A percentile compares a stretch with the other conserved stretches of the same genome.
Evolutionary conservation across 495 filamentous ascomycete genomes (phyloP).

Genomic region (Thermochaetoides thermophila): DNA sequence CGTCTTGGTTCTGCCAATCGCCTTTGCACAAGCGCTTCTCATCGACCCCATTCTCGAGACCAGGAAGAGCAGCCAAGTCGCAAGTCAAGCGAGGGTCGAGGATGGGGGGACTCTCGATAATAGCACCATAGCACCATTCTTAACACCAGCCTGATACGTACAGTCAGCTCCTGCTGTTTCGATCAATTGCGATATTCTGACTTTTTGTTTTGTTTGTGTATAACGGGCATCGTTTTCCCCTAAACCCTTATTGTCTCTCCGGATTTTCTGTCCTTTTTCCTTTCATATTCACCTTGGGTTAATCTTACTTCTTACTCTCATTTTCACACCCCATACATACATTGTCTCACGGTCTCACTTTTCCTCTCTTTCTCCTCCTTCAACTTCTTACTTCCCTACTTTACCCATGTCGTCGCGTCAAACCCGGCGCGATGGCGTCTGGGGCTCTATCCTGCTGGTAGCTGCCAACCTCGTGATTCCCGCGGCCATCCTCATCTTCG

Average conservation of each 20-base stretch:
- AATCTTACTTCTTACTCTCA: too few relatives aligned
- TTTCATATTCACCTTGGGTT: too few relatives aligned
- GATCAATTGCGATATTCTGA: neutral
- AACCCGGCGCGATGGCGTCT: conserved; percentile 8
- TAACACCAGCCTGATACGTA: too few relatives aligned
- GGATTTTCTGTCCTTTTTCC: neutral
- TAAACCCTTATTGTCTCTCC: too few relatives aligned
- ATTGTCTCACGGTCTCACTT: too few relatives aligned
- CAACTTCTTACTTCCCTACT: neutral
- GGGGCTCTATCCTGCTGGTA: conserved; percentile 29
- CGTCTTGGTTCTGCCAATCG: too few relatives aligned
- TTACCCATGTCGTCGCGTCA: conserved; percentile 17
- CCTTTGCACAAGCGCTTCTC: too few relatives aligned
- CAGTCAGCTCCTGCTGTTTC: too few relatives aligned
- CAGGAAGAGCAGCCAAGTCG: neutral
- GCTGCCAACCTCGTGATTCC: conserved; percentile 66
- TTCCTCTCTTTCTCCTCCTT: neutral
- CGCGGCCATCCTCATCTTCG: conserved; percentile 65
- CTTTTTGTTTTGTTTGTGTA: too few relatives aligned
- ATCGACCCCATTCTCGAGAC: conserved; percentile 1
- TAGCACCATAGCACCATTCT: neutral
- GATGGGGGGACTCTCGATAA: neutral
- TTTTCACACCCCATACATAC: too few relatives aligned
- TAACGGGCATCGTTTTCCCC: too few relatives aligned
- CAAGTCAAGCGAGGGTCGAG: neutral